These are phyloP conservation scores for Eudorina sp. DNA, from an alignment of 139 green algal genomes.

Conservation along the genomic window DNA sequence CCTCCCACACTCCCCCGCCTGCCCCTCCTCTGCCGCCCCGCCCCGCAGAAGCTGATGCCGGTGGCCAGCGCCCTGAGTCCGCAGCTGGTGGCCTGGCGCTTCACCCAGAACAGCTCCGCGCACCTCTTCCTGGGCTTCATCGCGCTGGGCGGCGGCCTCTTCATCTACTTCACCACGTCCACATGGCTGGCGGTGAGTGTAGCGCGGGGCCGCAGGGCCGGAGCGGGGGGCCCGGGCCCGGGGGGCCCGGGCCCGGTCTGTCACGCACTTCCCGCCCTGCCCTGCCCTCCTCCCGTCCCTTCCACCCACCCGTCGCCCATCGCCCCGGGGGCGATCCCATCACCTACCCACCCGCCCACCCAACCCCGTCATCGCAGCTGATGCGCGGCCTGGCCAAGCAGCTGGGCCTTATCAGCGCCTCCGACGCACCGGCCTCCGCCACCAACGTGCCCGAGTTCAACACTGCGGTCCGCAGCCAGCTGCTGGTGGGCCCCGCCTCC, in stretches of 20 bases:
- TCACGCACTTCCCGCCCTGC: background rate
- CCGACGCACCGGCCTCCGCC: background rate
- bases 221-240: background rate
- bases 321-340: too few relatives aligned
- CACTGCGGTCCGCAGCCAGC: constrained; percentile 59
- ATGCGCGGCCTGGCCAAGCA: background rate
- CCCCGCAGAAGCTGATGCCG: constrained; percentile 12
- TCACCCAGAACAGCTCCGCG: constrained; percentile 29
- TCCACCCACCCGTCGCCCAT: background rate
- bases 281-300: background rate
- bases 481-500: constrained; percentile 58
- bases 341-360: background rate
- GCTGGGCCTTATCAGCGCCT: background rate
- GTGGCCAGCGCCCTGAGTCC: background rate
- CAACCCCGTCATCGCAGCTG: background rate
- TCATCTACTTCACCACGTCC: constrained; percentile 31
- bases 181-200: constrained; percentile 4
- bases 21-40: background rate
- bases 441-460: constrained; percentile 59
- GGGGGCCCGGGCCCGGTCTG: background rate
- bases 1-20: too few relatives aligned
- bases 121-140: constrained; percentile 43
- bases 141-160: background rate
- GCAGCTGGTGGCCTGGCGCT: constrained; percentile 21
- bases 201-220: background rate